These are phyloP conservation scores for Neurospora sp. DNA, from an alignment of 495 filamentous ascomycete genomes.

Conservation along the genomic window DNA sequence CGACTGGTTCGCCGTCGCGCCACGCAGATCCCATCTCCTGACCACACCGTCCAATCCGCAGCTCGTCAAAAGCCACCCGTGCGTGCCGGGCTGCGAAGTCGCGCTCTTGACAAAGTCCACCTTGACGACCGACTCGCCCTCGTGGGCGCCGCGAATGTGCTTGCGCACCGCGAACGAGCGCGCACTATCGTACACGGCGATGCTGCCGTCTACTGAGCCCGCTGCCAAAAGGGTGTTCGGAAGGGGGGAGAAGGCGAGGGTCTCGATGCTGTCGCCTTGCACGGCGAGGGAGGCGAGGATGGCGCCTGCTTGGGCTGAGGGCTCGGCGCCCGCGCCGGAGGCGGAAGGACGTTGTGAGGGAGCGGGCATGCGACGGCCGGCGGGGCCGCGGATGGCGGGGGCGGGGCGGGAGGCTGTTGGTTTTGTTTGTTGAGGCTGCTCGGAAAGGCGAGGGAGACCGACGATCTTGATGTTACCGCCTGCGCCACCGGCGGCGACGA, in stretches of 20 bases:
- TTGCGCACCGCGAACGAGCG: slow-evolving; percentile 72
- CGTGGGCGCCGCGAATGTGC: slow-evolving; percentile 71
- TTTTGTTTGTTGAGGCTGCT: slow-evolving; percentile 28
- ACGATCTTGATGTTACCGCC: slow-evolving; percentile 75
- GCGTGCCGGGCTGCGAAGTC: slow-evolving; percentile 3
- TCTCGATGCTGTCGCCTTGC: slow-evolving; percentile 66
- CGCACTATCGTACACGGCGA: slow-evolving; percentile 78
- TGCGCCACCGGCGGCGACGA: slow-evolving; percentile 81
- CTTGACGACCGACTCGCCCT: slow-evolving; percentile 77
- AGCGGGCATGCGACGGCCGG: slow-evolving; percentile 6
- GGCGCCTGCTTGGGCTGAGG: slow-evolving; percentile 58
- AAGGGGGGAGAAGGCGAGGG: slow-evolving; percentile 62
- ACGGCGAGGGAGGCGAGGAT: slow-evolving; percentile 60
- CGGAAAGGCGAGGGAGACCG: slow-evolving; percentile 62
- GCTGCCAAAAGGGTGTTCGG: slow-evolving; percentile 70
- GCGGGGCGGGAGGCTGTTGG: slow-evolving; percentile 12
- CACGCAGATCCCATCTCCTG: slow-evolving; percentile 75
- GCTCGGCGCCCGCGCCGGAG: slow-evolving; percentile 17
- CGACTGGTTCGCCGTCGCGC: slow-evolving; percentile 51
- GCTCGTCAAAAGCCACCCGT: slow-evolving; percentile 57
- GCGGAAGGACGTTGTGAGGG: not conserved
- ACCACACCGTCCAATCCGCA: slow-evolving; percentile 85
- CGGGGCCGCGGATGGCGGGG: slow-evolving; percentile 1
- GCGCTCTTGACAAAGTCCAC: slow-evolving; percentile 67
- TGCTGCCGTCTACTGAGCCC: slow-evolving; percentile 81